Base-by-base conservation (phyloP, 768 basidiomycete species). In the Pleurotus giganteus region DNA sequence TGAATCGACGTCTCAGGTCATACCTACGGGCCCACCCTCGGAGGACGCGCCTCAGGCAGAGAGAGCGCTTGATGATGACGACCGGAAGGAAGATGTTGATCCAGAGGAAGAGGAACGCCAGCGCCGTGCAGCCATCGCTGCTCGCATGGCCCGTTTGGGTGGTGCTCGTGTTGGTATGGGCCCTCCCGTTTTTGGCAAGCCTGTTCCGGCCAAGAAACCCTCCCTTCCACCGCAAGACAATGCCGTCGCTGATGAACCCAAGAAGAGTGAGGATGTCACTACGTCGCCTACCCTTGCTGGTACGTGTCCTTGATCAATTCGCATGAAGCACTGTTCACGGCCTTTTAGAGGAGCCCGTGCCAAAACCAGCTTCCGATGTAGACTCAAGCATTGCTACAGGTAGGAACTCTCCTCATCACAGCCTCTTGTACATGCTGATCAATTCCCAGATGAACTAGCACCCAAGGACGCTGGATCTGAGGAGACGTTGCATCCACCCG, bases 101-200 rank as follows among this genome's bases (percentile, higher is more conserved):
- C 78, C 81, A 1, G 57, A 86, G 63, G 85, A 86, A 46, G 86
- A 89, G 59, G 88, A 90, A 61, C 75, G 86, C 52, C 86, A 90
- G 63, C 81, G 88, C 43, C 82, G 94, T 39, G 89, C 92, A 4
- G 86, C 90, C 9, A 86, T 98, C 64, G 92, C 94, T 28, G 93
- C 93, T 21, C 81, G 94, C 43, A 93, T 98, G 92, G 94, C 93
- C 37, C 87, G 88, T 57, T 78, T 98, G 15, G 95, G 95, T 26
- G 95, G 93, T 45, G 83, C 91, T 12, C 76, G 86, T 53, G 74
- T 93, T 21, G 91, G 90, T 3, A 89, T 96, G 88, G 82, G 76
- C 1, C 85, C 87, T 1, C 86, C 89, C 46, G 72, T 86, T 56
- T 85, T 91, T 69, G 85, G 81, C 12, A 76, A 75, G 57, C 71